These are phyloP conservation scores for Candida railenensis DNA, from an alignment of 805 yeast species.

Conservation along the genomic window DNA sequence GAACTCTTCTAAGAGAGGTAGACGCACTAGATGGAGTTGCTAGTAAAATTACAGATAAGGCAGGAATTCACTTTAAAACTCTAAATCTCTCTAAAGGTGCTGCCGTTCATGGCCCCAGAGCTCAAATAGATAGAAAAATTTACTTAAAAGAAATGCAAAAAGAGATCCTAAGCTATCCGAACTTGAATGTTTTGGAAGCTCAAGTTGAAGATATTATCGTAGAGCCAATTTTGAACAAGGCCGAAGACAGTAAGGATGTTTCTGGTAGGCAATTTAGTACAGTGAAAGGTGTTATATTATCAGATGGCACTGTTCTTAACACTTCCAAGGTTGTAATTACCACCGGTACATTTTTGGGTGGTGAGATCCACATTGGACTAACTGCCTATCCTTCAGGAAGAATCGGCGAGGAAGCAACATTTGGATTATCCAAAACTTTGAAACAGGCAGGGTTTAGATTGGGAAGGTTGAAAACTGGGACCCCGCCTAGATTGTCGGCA, in stretches of 20 bases:
- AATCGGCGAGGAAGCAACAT: constrained; percentile 88
- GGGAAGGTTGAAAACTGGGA: constrained; percentile 94
- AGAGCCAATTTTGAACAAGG: constrained; percentile 28
- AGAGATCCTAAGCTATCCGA: constrained; percentile 52
- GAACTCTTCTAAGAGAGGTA: constrained; percentile 85
- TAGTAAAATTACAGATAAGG: constrained; percentile 80
- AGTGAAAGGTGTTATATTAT: constrained; percentile 72
- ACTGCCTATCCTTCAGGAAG: constrained; percentile 85
- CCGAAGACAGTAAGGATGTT: constrained; percentile 15
- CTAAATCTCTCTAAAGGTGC: constrained; percentile 87
- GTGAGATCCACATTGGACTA: constrained; percentile 90
- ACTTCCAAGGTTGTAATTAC: constrained; percentile 79
- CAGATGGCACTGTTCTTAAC: constrained; percentile 58
- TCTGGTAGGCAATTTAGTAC: constrained; percentile 43
- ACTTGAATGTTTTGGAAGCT: constrained; percentile 63
- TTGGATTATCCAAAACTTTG: constrained; percentile 81
- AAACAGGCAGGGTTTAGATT: constrained; percentile 73
- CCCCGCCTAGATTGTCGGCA: constrained; percentile 86
- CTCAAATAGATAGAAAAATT: constrained; percentile 86
- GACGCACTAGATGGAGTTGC: constrained; percentile 97
- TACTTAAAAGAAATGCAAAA: constrained; percentile 79
- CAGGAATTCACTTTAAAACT: constrained; percentile 90
- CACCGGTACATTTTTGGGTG: constrained; percentile 94
- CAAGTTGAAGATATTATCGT: constrained; percentile 84
- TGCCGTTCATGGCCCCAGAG: constrained; percentile 98